Percentiles rank a stretch among this genome's conserved stretches.
These are phyloP conservation scores for Stereum hirsutum DNA, from an alignment of 1,284 basidiomycete species.

Conservation along the genomic window DNA sequence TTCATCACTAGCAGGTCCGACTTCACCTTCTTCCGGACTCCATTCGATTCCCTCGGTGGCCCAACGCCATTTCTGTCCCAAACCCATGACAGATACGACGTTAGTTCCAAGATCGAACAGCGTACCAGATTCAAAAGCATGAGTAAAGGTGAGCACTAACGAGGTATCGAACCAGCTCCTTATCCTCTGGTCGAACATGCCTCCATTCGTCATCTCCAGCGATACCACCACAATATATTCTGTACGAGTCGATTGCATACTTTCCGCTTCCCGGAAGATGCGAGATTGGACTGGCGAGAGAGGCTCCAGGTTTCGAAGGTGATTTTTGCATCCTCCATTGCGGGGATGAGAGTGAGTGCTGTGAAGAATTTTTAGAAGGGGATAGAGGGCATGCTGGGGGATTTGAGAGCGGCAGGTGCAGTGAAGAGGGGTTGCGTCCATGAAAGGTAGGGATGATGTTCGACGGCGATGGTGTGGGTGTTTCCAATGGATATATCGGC, in stretches of 20 bases:
- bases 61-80: conserved; percentile 56
- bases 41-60: conserved; percentile 39
- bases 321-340: too few species aligned
- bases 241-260: conserved; percentile 61
- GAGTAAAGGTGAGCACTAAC: conserved; percentile 23
- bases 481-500: conserved; percentile 4
- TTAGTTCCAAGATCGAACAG: neutral
- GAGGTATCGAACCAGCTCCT: conserved; percentile 50
- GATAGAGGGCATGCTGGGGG: too few species aligned
- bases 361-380: too few species aligned
- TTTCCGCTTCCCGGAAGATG: conserved; percentile 48
- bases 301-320: too few species aligned
- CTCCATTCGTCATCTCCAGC: conserved; percentile 38
- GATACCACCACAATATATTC: conserved; percentile 48
- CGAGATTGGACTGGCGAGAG: conserved; percentile 32
- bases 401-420: too few species aligned
- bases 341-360: too few species aligned
- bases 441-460: too few species aligned
- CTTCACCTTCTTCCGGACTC: conserved; percentile 22
- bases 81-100: neutral
- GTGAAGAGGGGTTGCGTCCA: too few species aligned
- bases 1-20: neutral
- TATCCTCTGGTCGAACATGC: conserved; percentile 45
- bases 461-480: neutral
- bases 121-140: neutral